Conservation (phyloP, 129 eudicot genomes). For the Helichrysum umbraculigerum region DNA sequence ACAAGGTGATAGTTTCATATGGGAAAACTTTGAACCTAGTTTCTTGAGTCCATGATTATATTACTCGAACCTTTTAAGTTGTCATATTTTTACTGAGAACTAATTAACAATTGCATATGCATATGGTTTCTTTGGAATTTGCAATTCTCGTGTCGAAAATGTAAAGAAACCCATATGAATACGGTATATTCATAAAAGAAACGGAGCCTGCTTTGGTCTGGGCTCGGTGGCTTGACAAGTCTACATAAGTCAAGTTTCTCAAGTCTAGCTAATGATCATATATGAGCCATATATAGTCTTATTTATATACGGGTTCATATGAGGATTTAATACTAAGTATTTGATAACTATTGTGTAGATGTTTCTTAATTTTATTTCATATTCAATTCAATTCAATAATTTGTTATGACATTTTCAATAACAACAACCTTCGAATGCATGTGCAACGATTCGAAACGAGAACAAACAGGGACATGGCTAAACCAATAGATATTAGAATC, state of each 20-base stretch:
- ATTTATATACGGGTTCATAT: neutral
- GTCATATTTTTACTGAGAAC: neutral
- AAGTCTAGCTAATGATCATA: neutral
- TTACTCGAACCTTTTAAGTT: neutral
- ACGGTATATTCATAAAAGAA: neutral
- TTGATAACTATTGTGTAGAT: neutral
- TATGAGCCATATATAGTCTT: neutral
- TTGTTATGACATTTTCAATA: no score
- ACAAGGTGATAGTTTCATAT: constrained; percentile 30
- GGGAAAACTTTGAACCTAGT: constrained; percentile 34
- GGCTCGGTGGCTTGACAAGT: neutral
- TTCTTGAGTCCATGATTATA: constrained; percentile 14
- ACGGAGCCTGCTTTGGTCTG: constrained; percentile 1
- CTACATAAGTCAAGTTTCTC: constrained; percentile 5
- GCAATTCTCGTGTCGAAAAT: neutral
- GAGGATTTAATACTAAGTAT: neutral
- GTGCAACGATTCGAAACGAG: neutral
- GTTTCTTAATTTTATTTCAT: neutral
- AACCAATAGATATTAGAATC: neutral
- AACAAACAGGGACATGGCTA: neutral
- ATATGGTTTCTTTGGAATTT: constrained; percentile 9
- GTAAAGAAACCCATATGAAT: constrained; percentile 5
- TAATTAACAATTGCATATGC: neutral
- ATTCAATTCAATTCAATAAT: neutral
- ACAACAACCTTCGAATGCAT: neutral